Evolutionary conservation across 352 stramenopile species (phyloP).

Genomic region (Phytophthora citricola): DNA sequence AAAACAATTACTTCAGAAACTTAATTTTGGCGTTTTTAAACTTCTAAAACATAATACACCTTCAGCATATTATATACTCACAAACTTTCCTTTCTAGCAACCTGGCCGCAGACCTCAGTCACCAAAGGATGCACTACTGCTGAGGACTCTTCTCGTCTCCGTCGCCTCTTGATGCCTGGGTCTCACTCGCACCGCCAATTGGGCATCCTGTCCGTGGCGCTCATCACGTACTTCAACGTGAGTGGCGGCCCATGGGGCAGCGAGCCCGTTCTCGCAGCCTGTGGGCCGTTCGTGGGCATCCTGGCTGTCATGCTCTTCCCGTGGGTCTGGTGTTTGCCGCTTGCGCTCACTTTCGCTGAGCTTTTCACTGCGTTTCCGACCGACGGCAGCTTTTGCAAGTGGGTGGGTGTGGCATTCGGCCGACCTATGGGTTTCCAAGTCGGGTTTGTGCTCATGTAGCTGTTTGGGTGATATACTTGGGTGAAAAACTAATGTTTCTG

Average conservation of each 20-base stretch:
- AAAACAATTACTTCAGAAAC: too few species aligned
- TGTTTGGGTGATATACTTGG: too few species aligned
- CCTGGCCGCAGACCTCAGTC: neutral
- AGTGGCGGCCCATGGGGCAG: slow-evolving; percentile 74
- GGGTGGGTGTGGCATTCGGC: slow-evolving; percentile 82
- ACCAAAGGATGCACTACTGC: slow-evolving; percentile 24
- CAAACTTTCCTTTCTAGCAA: too few species aligned
- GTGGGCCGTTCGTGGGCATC: slow-evolving; percentile 71
- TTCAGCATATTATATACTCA: too few species aligned
- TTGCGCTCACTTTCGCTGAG: slow-evolving; percentile 78
- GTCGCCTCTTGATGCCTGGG: slow-evolving; percentile 49
- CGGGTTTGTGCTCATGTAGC: slow-evolving; percentile 57
- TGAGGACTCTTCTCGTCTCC: slow-evolving; percentile 7
- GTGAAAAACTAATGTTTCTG: too few species aligned
- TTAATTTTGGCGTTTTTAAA: too few species aligned
- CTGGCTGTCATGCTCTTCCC: slow-evolving; percentile 71
- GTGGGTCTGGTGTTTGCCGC: slow-evolving; percentile 73
- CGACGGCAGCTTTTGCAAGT: slow-evolving; percentile 83
- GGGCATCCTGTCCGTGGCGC: slow-evolving; percentile 68
- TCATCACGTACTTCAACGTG: slow-evolving; percentile 87
- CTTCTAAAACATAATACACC: too few species aligned
- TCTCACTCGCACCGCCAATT: slow-evolving; percentile 70
- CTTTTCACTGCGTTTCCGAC: slow-evolving; percentile 85
- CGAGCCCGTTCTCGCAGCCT: slow-evolving; percentile 67
- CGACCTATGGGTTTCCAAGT: slow-evolving; percentile 88